Base-by-base conservation (phyloP, 2,329 filamentous ascomycete genomes). In the Colletotrichum costaricense region DNA sequence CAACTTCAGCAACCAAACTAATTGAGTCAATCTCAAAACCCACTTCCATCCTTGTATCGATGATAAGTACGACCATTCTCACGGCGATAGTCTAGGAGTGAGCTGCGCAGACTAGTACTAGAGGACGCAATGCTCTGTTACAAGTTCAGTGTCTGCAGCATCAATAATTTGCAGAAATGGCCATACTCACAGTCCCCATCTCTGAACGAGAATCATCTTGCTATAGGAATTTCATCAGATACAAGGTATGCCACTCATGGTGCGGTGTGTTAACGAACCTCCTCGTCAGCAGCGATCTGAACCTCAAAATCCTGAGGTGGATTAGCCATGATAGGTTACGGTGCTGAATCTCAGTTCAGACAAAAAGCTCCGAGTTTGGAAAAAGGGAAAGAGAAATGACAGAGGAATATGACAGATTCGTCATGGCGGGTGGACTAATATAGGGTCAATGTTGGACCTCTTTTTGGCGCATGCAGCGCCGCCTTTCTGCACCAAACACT, bases 101-200 rank as follows among this genome's bases (percentile, higher is more conserved):
- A 84, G 0, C 80, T 82, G 9, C 76, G 74, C 12, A 82, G 73
- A 9, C 79, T 82, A 0, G 76, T 77, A 0, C 78, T 78, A 30
- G 79, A 81, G n/a, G 42, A 54, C 3, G 30, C 59, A 49, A 58
- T n/a, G 24, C 59, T 42, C 33, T 67, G 30, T 24, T 16, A 46
- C 5, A 8, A 46, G 3, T 8, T 46, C 14, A 46, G 16, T 46
- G 16, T 46, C 14, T 19, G 16, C 42, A 46, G 42, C 7, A 19
- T 14, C 42, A 16, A 19, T 46, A 6, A n/a, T 19, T 30, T 4
- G 9, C 7, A 30, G 5, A 26, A 12, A 8, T 7, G 6, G 11
- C 14, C 3, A 4, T 2, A 24, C 60, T 33, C 30, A 63, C 60
- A 6, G 14, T 52, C 19, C 42, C 60, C 28, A 63, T 28, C 7